Evolutionary conservation across 306 rosid species (phyloP), one percentile per base, ranked within the genome.

Genomic region (Cicer arietinum): DNA sequence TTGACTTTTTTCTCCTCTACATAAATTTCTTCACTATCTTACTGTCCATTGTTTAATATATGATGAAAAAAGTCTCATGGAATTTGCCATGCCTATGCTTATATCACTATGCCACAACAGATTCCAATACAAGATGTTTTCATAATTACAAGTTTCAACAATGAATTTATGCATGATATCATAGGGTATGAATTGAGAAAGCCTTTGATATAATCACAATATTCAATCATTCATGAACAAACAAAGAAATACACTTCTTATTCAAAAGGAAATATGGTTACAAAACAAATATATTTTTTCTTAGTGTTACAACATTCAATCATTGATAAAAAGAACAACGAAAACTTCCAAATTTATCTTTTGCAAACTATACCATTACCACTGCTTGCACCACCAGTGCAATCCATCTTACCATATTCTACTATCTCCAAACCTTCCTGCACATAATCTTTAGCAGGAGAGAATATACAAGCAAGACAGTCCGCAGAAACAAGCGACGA

Each of bases 351-450:
- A 47, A 53, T 54, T 81, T 81, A 88, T 82, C 85, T 92, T 77
- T 83, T 87, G 79, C 96, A 92, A 87, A 90, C 86, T 37, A 88
- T 86, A 56, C 93, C 96, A 83, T 85, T 85, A 50, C 96, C 93
- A 45, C 87, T 75, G 8, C 76, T 80, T n/a, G 83, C 65, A 73
- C 70, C 84, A 14, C 89, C 78, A 6, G 79, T 84, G 77, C 96
- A 90, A 65, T 90, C 93, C 35, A 92, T 64, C 83, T 61, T 74
- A 39, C 86, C 73, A 57, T 65, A 72, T 8, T 85, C 78, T 79
- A 54, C 78, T 79, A 54, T 71, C 48, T 50, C 12, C 7, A 62
- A 40, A 6, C 76, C 71, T 22, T 51, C 61, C 64, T 53, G 30
- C 37, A 75, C 74, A 47, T 65, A 71, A 67, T 11, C 73, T 54